These are phyloP conservation scores for Daucus carota DNA, from an alignment of 129 eudicot species.

Conservation along the genomic window DNA sequence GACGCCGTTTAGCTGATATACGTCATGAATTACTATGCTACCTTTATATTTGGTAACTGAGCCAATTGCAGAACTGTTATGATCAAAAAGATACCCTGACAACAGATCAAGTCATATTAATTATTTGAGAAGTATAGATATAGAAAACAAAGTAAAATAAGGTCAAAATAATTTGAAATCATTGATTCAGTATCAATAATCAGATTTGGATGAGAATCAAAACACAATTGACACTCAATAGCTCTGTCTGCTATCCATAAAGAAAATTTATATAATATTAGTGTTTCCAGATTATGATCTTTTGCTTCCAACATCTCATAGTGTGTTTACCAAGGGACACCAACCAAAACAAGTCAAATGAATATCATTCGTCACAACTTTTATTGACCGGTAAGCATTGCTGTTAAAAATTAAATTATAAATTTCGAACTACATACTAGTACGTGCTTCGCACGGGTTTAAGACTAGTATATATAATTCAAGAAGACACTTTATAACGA, in stretches of 20 bases:
- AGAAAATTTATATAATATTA: background rate
- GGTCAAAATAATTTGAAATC: background rate
- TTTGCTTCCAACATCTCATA: background rate
- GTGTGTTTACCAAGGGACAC: background rate
- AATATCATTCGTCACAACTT: background rate
- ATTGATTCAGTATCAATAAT: background rate
- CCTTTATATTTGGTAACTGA: slow-evolving; percentile 89
- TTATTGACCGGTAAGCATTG: background rate
- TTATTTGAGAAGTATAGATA: background rate
- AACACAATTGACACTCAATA: background rate
- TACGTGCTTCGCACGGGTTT: too few species aligned
- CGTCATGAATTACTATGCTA: slow-evolving; percentile 7
- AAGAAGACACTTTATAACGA: too few species aligned
- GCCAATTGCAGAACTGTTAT: slow-evolving; percentile 77
- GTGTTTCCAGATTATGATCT: background rate
- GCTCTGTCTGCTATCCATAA: background rate
- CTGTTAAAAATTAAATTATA: too few species aligned
- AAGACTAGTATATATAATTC: too few species aligned
- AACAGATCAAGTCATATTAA: slow-evolving; percentile 11
- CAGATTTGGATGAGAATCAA: background rate
- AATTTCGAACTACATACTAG: too few species aligned
- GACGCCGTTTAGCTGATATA: background rate
- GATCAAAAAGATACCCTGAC: slow-evolving; percentile 89
- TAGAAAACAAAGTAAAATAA: background rate
- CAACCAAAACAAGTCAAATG: background rate